These are phyloP conservation scores for Naganishia albida DNA, from an alignment of 1,284 basidiomycete species.

Conservation along the genomic window DNA sequence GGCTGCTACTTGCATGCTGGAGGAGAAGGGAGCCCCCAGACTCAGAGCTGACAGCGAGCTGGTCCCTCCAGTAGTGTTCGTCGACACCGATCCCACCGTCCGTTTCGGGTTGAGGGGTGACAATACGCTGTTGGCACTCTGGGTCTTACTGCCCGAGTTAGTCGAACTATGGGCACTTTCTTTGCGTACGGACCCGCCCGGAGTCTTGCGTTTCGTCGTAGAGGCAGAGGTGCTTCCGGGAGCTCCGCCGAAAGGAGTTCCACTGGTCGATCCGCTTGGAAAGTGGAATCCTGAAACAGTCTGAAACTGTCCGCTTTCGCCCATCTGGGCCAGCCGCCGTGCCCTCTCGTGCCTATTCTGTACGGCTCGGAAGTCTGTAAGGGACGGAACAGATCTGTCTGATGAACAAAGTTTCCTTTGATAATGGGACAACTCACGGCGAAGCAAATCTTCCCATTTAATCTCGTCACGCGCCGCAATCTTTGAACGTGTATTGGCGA, in stretches of 20 bases:
- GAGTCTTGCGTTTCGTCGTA: slow-evolving; percentile 11
- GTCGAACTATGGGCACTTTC: slow-evolving; percentile 34
- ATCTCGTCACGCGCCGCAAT: slow-evolving; percentile 75
- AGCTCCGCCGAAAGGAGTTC: slow-evolving; percentile 11
- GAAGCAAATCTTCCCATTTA: slow-evolving; percentile 87
- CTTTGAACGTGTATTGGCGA: slow-evolving; percentile 65
- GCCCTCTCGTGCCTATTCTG: slow-evolving; percentile 85
- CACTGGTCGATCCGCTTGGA: slow-evolving; percentile 22
- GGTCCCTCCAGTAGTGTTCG: slow-evolving; percentile 1
- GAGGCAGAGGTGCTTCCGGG: slow-evolving; percentile 1
- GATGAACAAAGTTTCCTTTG: background rate
- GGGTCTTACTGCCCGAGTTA: slow-evolving; percentile 29
- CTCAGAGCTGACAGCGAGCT: slow-evolving; percentile 38
- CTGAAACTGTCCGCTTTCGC: slow-evolving; percentile 36
- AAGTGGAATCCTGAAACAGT: slow-evolving; percentile 25
- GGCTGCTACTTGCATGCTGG: slow-evolving; percentile 47
- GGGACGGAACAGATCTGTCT: background rate
- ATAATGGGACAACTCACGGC: slow-evolving; percentile 54
- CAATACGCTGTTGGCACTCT: slow-evolving; percentile 38
- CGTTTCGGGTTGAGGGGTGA: slow-evolving; percentile 51
- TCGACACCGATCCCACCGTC: slow-evolving; percentile 33
- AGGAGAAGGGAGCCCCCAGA: slow-evolving; percentile 47
- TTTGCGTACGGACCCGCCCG: slow-evolving; percentile 28
- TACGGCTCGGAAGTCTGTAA: slow-evolving; percentile 67
- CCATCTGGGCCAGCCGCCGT: slow-evolving; percentile 59